Evolutionary conservation across 192 early-diverging fungal species (phyloP).

Genomic region (Pilaira anomala): DNA sequence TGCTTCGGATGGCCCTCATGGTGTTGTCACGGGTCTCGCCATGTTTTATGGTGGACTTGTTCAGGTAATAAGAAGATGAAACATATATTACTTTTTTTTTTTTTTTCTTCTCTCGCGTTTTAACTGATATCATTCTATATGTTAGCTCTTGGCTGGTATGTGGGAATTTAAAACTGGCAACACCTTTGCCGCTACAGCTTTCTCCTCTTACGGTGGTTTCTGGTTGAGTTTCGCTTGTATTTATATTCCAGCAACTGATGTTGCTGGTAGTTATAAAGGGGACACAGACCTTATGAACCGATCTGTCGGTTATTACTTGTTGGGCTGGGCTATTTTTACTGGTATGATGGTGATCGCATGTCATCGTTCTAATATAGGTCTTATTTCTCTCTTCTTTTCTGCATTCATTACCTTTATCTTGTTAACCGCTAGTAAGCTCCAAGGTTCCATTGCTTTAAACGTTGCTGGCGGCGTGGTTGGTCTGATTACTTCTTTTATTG

Average conservation of each 20-base stretch:
- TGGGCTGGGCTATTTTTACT: constrained; percentile 69
- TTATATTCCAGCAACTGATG: constrained; percentile 52
- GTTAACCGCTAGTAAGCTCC: constrained; percentile 59
- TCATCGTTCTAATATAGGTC: constrained; percentile 56
- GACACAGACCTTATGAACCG: constrained; percentile 30
- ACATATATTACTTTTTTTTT: background rate
- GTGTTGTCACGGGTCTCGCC: constrained; percentile 61
- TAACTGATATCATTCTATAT: background rate
- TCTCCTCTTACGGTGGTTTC: constrained; percentile 68
- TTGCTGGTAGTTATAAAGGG: constrained; percentile 37
- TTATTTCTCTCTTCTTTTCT: constrained; percentile 65
- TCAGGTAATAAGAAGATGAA: constrained; percentile 39
- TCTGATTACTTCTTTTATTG: constrained; percentile 67
- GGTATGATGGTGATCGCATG: constrained; percentile 65
- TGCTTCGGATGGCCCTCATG: constrained; percentile 45
- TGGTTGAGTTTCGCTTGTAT: constrained; percentile 63
- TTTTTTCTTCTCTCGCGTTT: no score
- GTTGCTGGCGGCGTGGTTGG: constrained; percentile 72
- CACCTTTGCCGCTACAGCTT: constrained; percentile 81
- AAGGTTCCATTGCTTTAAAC: constrained; percentile 38
- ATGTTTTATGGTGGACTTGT: constrained; percentile 74
- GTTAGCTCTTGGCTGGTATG: constrained; percentile 69
- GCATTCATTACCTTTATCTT: constrained; percentile 67
- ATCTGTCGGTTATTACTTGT: constrained; percentile 60
- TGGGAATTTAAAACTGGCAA: constrained; percentile 79